These are phyloP conservation scores for Tetragonia tetragonoides DNA, from an alignment of 148 eudicot species.

Conservation along the genomic window DNA sequence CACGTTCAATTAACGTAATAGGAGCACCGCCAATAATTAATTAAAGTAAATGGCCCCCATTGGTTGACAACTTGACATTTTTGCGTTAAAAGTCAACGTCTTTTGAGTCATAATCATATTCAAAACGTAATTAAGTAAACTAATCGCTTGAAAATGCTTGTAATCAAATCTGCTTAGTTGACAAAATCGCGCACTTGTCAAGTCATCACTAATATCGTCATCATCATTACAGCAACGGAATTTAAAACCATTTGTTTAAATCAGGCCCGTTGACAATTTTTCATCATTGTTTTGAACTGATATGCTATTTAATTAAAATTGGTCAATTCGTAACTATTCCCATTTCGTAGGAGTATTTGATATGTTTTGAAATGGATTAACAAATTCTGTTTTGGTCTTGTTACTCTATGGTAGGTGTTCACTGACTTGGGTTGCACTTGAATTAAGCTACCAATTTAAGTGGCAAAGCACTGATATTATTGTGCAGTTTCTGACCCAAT, in stretches of 20 bases:
- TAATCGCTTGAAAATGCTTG: conserved; percentile 4
- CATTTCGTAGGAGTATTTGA: background rate
- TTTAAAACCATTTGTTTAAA: background rate
- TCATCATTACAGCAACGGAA: background rate
- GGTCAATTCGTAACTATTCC: background rate
- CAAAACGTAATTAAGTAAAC: background rate
- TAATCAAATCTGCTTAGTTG: conserved; percentile 2
- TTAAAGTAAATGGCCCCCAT: background rate
- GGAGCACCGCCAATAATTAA: background rate
- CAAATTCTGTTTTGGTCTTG: background rate
- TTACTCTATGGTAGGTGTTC: background rate
- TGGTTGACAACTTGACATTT: conserved; percentile 19
- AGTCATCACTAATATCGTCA: conserved; percentile 11
- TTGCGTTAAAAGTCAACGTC: conserved; percentile 5
- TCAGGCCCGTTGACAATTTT: background rate
- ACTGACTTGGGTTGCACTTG: background rate
- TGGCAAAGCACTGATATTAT: background rate
- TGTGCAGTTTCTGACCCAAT: background rate
- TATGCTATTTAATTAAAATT: background rate
- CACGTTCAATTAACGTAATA: conserved; percentile 15
- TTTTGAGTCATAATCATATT: conserved; percentile 7
- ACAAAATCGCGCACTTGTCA: background rate
- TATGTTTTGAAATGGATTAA: no score
- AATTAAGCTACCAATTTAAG: background rate
- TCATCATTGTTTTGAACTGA: background rate